These are phyloP conservation scores for Hygrophila difformis DNA, from an alignment of 257 asterid species.

Conservation along the genomic window DNA sequence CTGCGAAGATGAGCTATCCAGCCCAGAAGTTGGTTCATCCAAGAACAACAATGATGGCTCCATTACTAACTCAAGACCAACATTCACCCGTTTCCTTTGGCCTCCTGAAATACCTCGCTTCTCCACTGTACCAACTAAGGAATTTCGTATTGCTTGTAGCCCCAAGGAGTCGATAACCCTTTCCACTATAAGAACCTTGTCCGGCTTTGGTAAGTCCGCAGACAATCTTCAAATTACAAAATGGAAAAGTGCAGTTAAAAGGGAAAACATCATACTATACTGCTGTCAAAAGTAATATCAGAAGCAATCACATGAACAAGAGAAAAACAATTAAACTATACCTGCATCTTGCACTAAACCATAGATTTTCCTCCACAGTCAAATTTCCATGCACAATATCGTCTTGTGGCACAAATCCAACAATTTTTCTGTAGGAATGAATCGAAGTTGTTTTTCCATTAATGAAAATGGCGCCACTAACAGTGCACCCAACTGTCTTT, in stretches of 20 bases:
- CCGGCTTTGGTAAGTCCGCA: conserved; percentile 73
- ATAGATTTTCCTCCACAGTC: conserved; percentile 90
- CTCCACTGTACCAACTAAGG: conserved; percentile 90
- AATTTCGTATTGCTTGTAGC: conserved; percentile 79
- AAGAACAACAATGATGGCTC: conserved; percentile 88
- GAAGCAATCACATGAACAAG: no score
- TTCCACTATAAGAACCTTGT: conserved; percentile 89
- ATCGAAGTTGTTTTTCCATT: conserved; percentile 74
- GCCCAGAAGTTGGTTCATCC: conserved; percentile 97
- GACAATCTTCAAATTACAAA: conserved; percentile 56
- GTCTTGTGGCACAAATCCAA: conserved; percentile 95
- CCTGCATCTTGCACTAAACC: conserved; percentile 98
- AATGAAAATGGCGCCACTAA: conserved; percentile 71
- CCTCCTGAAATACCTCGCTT: conserved; percentile 96
- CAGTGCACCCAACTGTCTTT: conserved; percentile 55
- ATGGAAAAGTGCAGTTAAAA: conserved; percentile 18
- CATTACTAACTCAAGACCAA: conserved; percentile 93
- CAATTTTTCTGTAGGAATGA: conserved; percentile 68
- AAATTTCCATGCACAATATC: conserved; percentile 94
- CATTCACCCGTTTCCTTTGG: conserved; percentile 92
- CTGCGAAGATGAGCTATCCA: conserved; percentile 89
- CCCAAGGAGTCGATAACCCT: conserved; percentile 95
- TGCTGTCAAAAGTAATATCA: no score
- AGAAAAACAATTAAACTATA: conserved; percentile 21
- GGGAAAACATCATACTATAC: neutral